Base-by-base conservation (phyloP, 192 early-diverging fungal species). In the Chytriomyces hyalinus region DNA sequence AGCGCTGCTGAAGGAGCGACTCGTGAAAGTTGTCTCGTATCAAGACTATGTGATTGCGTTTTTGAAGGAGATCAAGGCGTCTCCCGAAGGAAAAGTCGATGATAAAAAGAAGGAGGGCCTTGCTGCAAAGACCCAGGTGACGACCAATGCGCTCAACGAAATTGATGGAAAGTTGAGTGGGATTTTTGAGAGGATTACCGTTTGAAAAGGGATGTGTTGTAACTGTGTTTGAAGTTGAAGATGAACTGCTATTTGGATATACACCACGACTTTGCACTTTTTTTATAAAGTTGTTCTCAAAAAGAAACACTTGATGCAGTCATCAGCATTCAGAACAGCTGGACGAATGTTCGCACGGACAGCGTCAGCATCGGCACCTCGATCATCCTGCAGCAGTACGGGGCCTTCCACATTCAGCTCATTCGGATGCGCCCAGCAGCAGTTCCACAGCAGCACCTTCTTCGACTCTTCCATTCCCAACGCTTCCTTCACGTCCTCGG, bases 81-180 rank as follows among this genome's bases (percentile, higher is more conserved):
- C 28, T 10, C 49, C 7, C 20, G 48, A 22, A 8, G 48, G 24
- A 1, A 51, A 48, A 46, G 73, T 75, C 9, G 73, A 75, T 66
- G 73, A 64, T 11, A 75, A 75, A 49, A 75, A 75, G 63, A 64
- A 66, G 73, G 64, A 75, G 26, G 73, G 24, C 44, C 24, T 75
- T 36, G 51, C 53, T 61, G 62, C 17, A 1, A 75, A 75, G 61
- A 57, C 28, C 49, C 49, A 60, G 10, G 63, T 20, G 61, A 49
- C 20, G 26, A 47, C 53, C 17, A 24, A 9, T 61, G 46, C 24
- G 10, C 49, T 60, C 50, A 66, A 66, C 48, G 64, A 66, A 11
- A 53, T 17, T 24, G 64, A 66, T 66, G 73, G 51, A 7, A 22
- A 65, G 48, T 26, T 75, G 63, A 65, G 10, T 11, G 61, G 17